phyloP scores from a whole-genome alignment of 768 basidiomycete species.

The Boletus subparvulus region DNA sequence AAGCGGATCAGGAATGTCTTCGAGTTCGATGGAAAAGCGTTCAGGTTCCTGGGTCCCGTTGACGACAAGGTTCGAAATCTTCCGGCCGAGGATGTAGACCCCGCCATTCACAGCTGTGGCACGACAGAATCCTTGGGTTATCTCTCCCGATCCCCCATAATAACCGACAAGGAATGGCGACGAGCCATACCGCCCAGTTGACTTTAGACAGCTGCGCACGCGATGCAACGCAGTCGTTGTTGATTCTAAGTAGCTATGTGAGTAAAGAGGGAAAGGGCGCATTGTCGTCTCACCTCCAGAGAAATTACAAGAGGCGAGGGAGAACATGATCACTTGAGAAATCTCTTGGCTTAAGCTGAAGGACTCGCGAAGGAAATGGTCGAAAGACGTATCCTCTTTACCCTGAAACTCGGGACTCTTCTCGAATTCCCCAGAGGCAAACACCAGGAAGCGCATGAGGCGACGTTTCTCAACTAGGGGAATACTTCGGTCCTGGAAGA shows the following conservation, averaged over 20 bases:
- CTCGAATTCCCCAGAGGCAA: slow-evolving; percentile 77
- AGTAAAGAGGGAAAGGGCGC: not conserved
- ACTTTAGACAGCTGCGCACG: slow-evolving; percentile 69
- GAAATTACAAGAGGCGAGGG: slow-evolving; percentile 69
- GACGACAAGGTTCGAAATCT: slow-evolving; percentile 32
- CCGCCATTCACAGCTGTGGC: slow-evolving; percentile 79
- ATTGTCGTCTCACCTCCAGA: slow-evolving; percentile 47
- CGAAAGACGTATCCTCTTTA: slow-evolving; percentile 55
- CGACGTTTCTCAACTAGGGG: slow-evolving; percentile 82
- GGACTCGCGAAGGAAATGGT: slow-evolving; percentile 57
- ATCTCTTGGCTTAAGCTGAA: slow-evolving; percentile 65
- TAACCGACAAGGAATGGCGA: slow-evolving; percentile 91
- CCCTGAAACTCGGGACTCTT: slow-evolving; percentile 55
- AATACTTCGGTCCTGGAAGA: slow-evolving; percentile 83
- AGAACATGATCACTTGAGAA: slow-evolving; percentile 65
- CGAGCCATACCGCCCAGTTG: slow-evolving; percentile 83
- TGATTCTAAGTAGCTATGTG: slow-evolving; percentile 47
- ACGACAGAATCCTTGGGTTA: slow-evolving; percentile 89
- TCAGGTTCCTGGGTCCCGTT: slow-evolving; percentile 11
- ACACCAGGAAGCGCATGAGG: slow-evolving; percentile 89
- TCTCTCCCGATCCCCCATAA: slow-evolving; percentile 90
- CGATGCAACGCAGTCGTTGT: slow-evolving; percentile 67
- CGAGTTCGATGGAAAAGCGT: slow-evolving; percentile 49
- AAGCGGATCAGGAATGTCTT: slow-evolving; percentile 61
- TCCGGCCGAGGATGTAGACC: slow-evolving; percentile 68